Conservation (phyloP, 1,284 basidiomycete genomes). For the Ceratobasidium theobromae region DNA sequence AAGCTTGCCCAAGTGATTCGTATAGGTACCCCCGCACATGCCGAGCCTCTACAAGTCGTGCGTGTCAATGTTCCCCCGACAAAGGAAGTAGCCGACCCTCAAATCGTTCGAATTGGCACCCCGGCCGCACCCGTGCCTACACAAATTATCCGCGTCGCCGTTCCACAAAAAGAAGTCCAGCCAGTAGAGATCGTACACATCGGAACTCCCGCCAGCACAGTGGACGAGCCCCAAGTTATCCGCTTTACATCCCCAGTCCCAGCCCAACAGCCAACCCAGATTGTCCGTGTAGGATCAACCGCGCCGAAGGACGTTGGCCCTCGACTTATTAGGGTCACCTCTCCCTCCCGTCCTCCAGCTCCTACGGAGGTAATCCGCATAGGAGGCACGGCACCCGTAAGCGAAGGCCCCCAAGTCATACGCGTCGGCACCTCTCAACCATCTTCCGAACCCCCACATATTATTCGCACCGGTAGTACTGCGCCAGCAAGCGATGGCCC, state of each 20-base stretch:
- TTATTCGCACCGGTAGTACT: conserved; percentile 33
- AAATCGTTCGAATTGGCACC: conserved; percentile 8
- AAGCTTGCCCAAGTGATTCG: conserved; percentile 17
- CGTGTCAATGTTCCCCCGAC: background rate
- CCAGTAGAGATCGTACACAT: conserved; percentile 9
- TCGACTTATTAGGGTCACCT: conserved; percentile 26
- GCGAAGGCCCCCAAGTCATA: conserved; percentile 25
- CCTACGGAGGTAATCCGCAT: conserved; percentile 31
- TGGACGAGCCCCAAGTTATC: conserved; percentile 11
- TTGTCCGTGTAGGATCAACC: conserved; percentile 11
- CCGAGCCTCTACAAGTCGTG: conserved; percentile 16
- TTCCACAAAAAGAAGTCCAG: background rate
- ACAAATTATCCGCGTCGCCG: conserved; percentile 31
- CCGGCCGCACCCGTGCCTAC: conserved; percentile 17
- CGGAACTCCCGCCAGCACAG: background rate
- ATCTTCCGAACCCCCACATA: conserved; percentile 15
- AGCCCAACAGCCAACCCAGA: background rate
- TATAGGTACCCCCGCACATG: conserved; percentile 16
- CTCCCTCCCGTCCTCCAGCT: conserved; percentile 1
- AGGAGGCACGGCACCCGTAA: conserved; percentile 13
- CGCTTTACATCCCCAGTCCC: conserved; percentile 16
- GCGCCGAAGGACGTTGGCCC: conserved; percentile 7
- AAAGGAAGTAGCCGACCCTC: conserved; percentile 11
- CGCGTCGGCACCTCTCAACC: conserved; percentile 22
- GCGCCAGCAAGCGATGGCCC: background rate